Percentiles rank a stretch among this genome's conserved stretches.
Conservation (phyloP, 257 asterid genomes). For the Eucommia ulmoides region DNA sequence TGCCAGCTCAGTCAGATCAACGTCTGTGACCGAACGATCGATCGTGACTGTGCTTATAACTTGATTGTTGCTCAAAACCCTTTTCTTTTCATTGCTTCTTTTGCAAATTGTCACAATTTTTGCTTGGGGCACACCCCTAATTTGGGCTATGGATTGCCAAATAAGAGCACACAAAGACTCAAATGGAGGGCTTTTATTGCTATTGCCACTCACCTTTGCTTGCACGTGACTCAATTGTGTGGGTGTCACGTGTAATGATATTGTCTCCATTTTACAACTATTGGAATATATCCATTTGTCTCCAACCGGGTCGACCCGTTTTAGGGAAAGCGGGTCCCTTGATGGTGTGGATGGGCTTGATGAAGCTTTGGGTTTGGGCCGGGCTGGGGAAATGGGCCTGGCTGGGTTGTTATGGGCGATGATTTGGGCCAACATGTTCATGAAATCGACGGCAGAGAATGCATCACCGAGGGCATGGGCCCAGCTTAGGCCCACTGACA, state of each 20-base stretch:
- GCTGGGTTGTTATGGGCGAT: constrained; percentile 20
- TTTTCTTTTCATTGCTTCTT: constrained; percentile 10
- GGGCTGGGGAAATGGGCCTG: constrained; percentile 21
- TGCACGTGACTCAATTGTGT: constrained; percentile 27
- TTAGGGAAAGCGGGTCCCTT: constrained; percentile 42
- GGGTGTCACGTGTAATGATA: constrained; percentile 38
- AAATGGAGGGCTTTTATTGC: constrained; percentile 21
- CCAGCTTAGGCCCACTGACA: constrained; percentile 76
- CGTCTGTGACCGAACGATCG: constrained; percentile 23
- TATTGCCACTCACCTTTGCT: constrained; percentile 16
- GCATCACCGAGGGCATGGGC: constrained; percentile 84
- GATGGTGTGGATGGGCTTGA: constrained; percentile 1
- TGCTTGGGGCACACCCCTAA: constrained; percentile 33
- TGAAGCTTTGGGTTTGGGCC: constrained; percentile 8
- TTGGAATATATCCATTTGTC: constrained; percentile 48
- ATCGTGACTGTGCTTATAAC: constrained; percentile 39
- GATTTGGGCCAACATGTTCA: constrained; percentile 28
- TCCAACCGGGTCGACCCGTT: constrained; percentile 60
- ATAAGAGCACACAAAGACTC: constrained; percentile 52
- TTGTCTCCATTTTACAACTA: constrained; percentile 33
- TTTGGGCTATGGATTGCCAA: constrained; percentile 50
- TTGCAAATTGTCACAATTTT: constrained; percentile 47
- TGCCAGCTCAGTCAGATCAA: constrained; percentile 34
- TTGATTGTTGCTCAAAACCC: constrained; percentile 32
- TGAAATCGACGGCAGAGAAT: constrained; percentile 44